These are phyloP conservation scores for Talaromyces wortmannii DNA, from an alignment of 495 filamentous ascomycete genomes.

Conservation along the genomic window DNA sequence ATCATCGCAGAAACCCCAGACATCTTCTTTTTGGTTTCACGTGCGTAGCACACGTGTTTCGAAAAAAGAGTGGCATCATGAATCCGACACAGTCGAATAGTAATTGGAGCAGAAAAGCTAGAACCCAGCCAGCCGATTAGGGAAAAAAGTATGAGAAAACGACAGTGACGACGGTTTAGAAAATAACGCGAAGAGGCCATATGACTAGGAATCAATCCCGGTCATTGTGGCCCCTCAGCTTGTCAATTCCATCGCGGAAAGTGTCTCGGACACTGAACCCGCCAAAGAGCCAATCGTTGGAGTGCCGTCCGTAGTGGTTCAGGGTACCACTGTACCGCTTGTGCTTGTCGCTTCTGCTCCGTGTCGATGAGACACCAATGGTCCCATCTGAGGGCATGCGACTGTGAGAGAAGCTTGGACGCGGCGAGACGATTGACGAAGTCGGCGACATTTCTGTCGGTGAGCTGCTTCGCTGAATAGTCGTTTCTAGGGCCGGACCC, in stretches of 20 bases:
- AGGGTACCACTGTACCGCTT: conserved; percentile 34
- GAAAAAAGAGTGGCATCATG: neutral
- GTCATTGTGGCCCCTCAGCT: conserved; percentile 21
- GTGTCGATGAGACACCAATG: neutral
- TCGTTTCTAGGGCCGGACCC: neutral
- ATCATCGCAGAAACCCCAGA: neutral
- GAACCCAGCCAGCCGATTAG: neutral
- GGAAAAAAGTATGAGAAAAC: neutral
- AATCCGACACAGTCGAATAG: neutral
- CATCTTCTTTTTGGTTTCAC: neutral
- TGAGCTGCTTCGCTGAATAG: neutral
- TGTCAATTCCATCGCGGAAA: conserved; percentile 36
- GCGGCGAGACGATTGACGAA: neutral
- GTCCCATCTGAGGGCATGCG: neutral
- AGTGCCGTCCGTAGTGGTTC: conserved; percentile 40
- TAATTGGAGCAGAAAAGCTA: neutral
- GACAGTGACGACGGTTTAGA: neutral
- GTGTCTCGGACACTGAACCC: conserved; percentile 42
- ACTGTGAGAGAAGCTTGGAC: neutral
- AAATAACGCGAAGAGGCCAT: neutral
- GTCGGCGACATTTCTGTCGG: neutral
- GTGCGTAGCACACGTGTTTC: neutral
- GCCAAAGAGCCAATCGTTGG: conserved; percentile 43
- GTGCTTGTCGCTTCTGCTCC: conserved; percentile 26
- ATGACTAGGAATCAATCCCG: neutral